A percentile compares a stretch with the other conserved stretches of the same genome.
phyloP scores from a whole-genome alignment of 2,329 filamentous ascomycete species.

The Amphichorda felina region DNA sequence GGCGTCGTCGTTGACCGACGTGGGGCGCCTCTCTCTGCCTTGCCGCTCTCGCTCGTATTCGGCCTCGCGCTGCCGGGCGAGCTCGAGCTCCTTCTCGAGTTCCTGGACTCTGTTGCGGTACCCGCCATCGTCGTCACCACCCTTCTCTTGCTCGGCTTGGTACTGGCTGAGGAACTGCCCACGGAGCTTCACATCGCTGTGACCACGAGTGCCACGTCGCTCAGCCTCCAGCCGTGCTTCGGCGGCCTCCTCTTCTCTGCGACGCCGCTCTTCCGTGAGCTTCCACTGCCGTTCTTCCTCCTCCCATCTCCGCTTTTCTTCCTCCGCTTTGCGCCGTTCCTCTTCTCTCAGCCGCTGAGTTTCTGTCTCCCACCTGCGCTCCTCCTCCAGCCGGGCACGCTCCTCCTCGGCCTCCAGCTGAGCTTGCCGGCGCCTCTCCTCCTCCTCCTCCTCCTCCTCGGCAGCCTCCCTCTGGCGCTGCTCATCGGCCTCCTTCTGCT shows the following conservation, averaged over 20 bases:
- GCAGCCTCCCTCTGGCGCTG: constrained; percentile 43
- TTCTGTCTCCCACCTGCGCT: constrained; percentile 55
- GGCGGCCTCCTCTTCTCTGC: constrained; percentile 61
- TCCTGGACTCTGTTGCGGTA: constrained; percentile 64
- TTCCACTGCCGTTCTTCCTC: constrained; percentile 70
- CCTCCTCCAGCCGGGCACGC: constrained; percentile 48
- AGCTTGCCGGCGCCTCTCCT: constrained; percentile 30
- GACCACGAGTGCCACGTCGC: constrained; percentile 46
- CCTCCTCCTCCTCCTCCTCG: constrained; percentile 42
- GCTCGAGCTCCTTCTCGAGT: constrained; percentile 60
- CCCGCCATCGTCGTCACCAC: background rate
- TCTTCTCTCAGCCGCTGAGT: constrained; percentile 45
- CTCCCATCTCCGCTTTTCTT: constrained; percentile 64
- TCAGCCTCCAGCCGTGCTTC: constrained; percentile 58
- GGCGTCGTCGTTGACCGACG: constrained; percentile 29
- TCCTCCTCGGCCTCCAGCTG: constrained; percentile 48
- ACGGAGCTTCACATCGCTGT: constrained; percentile 57
- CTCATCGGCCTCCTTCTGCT: constrained; percentile 44
- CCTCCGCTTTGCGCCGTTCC: constrained; percentile 48
- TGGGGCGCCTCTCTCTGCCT: constrained; percentile 32
- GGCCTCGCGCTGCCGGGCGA: constrained; percentile 49
- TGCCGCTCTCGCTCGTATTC: constrained; percentile 49
- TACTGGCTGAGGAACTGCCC: constrained; percentile 85
- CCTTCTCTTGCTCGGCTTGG: constrained; percentile 37
- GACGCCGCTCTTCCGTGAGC: constrained; percentile 59